A percentile compares a stretch with the other conserved stretches of the same genome.
phyloP scores from a whole-genome alignment of 2,329 filamentous ascomycete species.

The Aciculosporium take region DNA sequence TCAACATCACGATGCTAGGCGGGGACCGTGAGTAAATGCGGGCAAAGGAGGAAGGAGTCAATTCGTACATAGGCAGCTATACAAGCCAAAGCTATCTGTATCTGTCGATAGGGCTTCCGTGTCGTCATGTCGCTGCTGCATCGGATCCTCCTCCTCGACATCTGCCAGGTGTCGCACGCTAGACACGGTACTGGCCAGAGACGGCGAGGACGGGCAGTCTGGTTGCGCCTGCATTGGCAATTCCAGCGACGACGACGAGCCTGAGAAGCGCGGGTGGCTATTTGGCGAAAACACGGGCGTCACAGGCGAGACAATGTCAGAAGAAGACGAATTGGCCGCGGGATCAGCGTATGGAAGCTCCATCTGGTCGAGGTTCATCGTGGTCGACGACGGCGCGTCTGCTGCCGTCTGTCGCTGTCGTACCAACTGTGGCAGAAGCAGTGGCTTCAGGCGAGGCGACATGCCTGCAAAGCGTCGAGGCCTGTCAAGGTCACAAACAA shows the following conservation, averaged over 20 bases:
- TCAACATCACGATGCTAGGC: no score
- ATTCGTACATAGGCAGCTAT: constrained; percentile 59
- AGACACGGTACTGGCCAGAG: constrained; percentile 29
- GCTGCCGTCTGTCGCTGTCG: constrained; percentile 6
- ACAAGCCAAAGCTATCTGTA: constrained; percentile 30
- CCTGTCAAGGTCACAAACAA: constrained; percentile 1
- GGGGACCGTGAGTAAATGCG: background rate
- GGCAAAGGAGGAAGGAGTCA: background rate
- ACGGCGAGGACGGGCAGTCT: constrained; percentile 11
- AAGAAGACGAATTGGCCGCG: constrained; percentile 41
- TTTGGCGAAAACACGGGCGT: constrained; percentile 56
- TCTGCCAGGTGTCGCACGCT: constrained; percentile 60
- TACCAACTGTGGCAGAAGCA: constrained; percentile 6
- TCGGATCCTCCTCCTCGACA: constrained; percentile 71
- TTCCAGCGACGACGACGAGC: constrained; percentile 67
- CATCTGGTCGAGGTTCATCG: constrained; percentile 19
- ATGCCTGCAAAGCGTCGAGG: constrained; percentile 4
- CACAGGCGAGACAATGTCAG: constrained; percentile 54
- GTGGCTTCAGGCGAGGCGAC: constrained; percentile 6
- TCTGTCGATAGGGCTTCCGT: constrained; percentile 10
- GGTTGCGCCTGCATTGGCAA: constrained; percentile 27
- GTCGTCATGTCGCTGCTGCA: constrained; percentile 55
- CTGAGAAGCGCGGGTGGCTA: constrained; percentile 51
- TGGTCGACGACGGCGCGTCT: constrained; percentile 15
- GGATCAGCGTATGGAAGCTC: constrained; percentile 28